Evolutionary conservation across 108 stramenopile species (phyloP), one percentile per base, ranked within the genome.

Genomic region (Aurantiochytrium sp.): DNA sequence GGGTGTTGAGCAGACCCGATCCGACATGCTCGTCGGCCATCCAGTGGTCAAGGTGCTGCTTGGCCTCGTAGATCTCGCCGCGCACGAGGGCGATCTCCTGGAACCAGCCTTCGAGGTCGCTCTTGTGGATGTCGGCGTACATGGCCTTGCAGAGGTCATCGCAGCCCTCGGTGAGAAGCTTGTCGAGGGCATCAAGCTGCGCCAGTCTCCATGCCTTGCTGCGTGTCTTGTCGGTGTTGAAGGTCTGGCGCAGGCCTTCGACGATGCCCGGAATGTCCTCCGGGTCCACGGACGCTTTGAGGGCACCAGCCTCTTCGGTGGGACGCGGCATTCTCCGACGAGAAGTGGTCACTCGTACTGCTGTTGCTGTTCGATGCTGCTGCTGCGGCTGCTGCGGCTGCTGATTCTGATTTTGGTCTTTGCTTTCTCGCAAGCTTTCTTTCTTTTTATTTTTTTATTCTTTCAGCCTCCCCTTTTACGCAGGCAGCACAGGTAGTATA

Each of bases 11-110:
- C 28, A 49, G 10, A 44, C 29, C 6, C 28, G 58, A 14, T 16
- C 21, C 12, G n/a, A 28, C 51, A 6, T 83, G 14, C 57, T 60
- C 55, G 18, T 91, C 91, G 58, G 8, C 23, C 91, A 93, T 92
- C 90, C 91, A 93, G 58, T 51, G 21, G 35, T 73, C 60, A 14
- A 92, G 69, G 44, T 91, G 60, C n/a, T 72, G 57, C 21, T 60
- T 21, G 25, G 87, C 60, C n/a, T 89, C 43, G 29, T 88, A 5
- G n/a, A 89, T 58, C 51, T 93, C 90, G 69, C 6, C n/a, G 6
- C 28, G 6, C 19, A 90, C 72, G 12, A 35, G 25, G 44, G 16
- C n/a, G 19, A 91, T 76, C 72, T 91, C 91, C 60, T 47, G 5
- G 12, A 44, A 44, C 18, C 5, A 21, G 44, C 59, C 76, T 49